Evolutionary conservation across 2,329 filamentous ascomycete genomes (phyloP), one percentile per base, ranked within the genome.

Genomic region (Fusarium acutatum): DNA sequence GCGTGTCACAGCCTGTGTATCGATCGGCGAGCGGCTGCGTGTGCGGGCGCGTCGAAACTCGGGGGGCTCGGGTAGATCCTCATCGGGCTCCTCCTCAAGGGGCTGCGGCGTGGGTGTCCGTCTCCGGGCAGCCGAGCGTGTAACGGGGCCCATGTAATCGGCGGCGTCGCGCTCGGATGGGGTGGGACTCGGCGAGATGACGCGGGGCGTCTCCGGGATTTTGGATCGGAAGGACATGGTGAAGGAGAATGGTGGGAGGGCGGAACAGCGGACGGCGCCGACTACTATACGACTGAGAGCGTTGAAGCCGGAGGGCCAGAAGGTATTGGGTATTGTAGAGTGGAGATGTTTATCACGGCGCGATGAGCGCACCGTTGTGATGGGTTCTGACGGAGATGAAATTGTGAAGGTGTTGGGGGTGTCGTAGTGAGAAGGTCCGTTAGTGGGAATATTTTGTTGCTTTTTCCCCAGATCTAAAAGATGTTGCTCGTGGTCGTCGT

Each of bases 171-270:
- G 77, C 62, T 83, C 82, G 47, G 82, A 82, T 30, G 82, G 80
- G 6, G 93, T 92, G 44, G 95, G 95, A 62, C 94, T 96, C 44
- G 95, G 95, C 18, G 94, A 97, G 76, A 96, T 97, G 76, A 98
- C 93, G 79, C 94, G 92, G 78, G 95, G 95, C 64, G 93, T 96
- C 64, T 89, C 88, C 64, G 95, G 95, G 65, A 96, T 82, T 69
- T 88, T 85, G 59, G 83, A 81, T 65, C 84, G 86, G 68, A 85
- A 80, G 63, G 89, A 86, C 85, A 91, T 90, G 78, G 81, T 79
- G 81, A 81, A 84, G 14, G 84, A 82, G 69, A 92, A 92, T 43
- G 89, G 88, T 52, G 91, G 90, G 5, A 93, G 87, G 44, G 86
- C 84, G 65, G 90, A 85, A 53, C 83, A 83, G 75, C 83, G 82